phyloP scores from a whole-genome alignment of 1,139 yeast genomes.

The Yamadazyma sp. region DNA sequence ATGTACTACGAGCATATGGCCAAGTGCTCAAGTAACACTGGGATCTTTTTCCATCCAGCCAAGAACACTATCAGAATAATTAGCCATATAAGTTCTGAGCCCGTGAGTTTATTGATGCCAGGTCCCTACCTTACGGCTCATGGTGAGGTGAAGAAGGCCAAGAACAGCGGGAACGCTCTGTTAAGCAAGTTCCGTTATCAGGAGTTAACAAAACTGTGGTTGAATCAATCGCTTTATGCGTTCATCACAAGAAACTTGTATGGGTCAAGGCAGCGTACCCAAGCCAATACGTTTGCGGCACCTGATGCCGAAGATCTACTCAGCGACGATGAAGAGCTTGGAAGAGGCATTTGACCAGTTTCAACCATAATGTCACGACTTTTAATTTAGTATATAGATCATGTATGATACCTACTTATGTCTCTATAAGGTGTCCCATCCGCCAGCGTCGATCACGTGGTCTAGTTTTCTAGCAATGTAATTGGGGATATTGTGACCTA shows the following conservation, averaged over 20 bases:
- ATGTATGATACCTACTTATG: too few relatives aligned
- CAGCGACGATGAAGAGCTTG: not conserved
- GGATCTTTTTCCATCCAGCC: slow-evolving; percentile 47
- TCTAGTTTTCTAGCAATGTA: slow-evolving; percentile 78
- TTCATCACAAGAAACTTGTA: slow-evolving; percentile 32
- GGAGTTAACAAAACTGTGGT: slow-evolving; percentile 58
- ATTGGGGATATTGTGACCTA: slow-evolving; percentile 77
- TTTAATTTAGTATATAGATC: too few relatives aligned
- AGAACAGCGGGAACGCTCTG: slow-evolving; percentile 53
- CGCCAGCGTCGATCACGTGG: slow-evolving; percentile 80
- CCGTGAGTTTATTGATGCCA: slow-evolving; percentile 33
- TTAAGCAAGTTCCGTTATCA: slow-evolving; percentile 53
- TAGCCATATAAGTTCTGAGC: slow-evolving; percentile 31
- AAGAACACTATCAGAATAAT: slow-evolving; percentile 36
- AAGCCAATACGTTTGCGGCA: not conserved
- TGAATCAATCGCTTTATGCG: slow-evolving; percentile 50
- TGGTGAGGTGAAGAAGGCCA: slow-evolving; percentile 65
- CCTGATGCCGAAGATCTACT: not conserved
- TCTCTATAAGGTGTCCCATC: slow-evolving; percentile 86
- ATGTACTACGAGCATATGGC: slow-evolving; percentile 23
- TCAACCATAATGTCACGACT: not conserved
- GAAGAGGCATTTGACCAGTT: not conserved
- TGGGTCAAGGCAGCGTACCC: slow-evolving; percentile 1
- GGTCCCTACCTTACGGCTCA: slow-evolving; percentile 73
- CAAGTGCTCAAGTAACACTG: slow-evolving; percentile 28